Conservation (phyloP, 768 basidiomycete genomes). For the Termitomyces sp. region DNA sequence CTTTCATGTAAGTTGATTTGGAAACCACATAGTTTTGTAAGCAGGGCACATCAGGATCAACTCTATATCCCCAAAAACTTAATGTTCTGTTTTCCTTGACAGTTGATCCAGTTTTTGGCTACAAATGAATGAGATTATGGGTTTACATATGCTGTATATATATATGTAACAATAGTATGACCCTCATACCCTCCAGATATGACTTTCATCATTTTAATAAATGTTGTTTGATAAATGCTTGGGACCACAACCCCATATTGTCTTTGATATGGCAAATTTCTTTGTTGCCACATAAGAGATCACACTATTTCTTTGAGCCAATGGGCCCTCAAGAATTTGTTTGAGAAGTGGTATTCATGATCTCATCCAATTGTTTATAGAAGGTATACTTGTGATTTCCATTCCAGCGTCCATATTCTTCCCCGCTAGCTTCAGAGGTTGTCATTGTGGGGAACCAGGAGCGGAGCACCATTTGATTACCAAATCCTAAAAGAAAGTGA, state of each 20-base stretch:
- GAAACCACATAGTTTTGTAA: neutral
- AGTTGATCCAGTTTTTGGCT: no score
- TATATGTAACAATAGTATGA: no score
- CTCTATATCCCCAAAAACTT: neutral
- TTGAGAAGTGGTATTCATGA: no score
- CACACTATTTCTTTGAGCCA: neutral
- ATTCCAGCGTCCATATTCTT: constrained; percentile 4
- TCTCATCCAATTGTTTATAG: neutral
- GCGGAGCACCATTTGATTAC: neutral
- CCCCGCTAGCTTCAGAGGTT: neutral
- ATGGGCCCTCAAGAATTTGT: no score
- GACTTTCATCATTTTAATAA: neutral
- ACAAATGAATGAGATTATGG: no score
- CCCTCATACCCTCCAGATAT: neutral
- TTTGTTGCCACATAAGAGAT: neutral
- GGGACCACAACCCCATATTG: neutral
- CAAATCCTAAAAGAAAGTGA: no score
- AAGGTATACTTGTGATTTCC: neutral
- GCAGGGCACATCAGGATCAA: neutral
- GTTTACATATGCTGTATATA: no score
- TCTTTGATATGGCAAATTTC: neutral
- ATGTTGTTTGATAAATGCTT: neutral
- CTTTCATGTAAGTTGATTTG: no score
- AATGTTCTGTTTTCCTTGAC: neutral
- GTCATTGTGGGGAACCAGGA: no score